A percentile compares a stretch with the other conserved stretches of the same genome.
Evolutionary conservation across 805 yeast species (phyloP).

Genomic region (Saturnispora saitoi): DNA sequence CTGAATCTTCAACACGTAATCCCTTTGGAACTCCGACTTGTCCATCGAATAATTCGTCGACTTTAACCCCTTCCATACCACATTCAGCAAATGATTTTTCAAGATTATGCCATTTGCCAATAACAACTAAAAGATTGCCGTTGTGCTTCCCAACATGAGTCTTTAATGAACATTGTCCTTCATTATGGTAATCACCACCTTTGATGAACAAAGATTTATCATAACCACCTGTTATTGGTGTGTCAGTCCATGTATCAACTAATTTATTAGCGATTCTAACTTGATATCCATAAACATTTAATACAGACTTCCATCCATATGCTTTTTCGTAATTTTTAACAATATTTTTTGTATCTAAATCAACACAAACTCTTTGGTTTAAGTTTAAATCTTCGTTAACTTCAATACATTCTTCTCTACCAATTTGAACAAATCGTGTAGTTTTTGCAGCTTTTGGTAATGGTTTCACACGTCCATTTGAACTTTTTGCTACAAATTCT

Average conservation of each 20-base stretch:
- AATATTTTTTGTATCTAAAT: slow-evolving; percentile 47
- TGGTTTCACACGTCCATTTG: slow-evolving; percentile 32
- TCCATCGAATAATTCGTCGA: slow-evolving; percentile 5
- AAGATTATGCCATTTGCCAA: slow-evolving; percentile 4
- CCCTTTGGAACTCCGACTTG: slow-evolving; percentile 1
- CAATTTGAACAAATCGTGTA: slow-evolving; percentile 74
- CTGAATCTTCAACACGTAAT: slow-evolving; percentile 6
- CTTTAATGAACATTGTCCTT: not conserved
- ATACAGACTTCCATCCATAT: slow-evolving; percentile 36
- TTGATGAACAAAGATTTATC: slow-evolving; percentile 1
- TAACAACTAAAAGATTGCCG: not conserved
- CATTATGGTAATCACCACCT: slow-evolving; percentile 4
- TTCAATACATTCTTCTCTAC: slow-evolving; percentile 50
- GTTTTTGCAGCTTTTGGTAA: slow-evolving; percentile 41
- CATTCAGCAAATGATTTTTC: slow-evolving; percentile 1
- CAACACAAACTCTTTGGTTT: slow-evolving; percentile 76
- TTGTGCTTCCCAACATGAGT: not conserved
- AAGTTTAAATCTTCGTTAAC: slow-evolving; percentile 60
- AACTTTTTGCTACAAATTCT: slow-evolving; percentile 28
- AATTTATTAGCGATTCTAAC: slow-evolving; percentile 8
- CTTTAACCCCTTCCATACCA: slow-evolving; percentile 2
- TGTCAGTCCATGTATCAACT: slow-evolving; percentile 7
- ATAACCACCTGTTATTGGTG: slow-evolving; percentile 1
- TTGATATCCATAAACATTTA: slow-evolving; percentile 1
- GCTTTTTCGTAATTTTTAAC: slow-evolving; percentile 61